Percentiles rank a stretch among this genome's conserved stretches.
These are phyloP conservation scores for Kwoniella europaea DNA, from an alignment of 768 basidiomycete species.

Conservation along the genomic window DNA sequence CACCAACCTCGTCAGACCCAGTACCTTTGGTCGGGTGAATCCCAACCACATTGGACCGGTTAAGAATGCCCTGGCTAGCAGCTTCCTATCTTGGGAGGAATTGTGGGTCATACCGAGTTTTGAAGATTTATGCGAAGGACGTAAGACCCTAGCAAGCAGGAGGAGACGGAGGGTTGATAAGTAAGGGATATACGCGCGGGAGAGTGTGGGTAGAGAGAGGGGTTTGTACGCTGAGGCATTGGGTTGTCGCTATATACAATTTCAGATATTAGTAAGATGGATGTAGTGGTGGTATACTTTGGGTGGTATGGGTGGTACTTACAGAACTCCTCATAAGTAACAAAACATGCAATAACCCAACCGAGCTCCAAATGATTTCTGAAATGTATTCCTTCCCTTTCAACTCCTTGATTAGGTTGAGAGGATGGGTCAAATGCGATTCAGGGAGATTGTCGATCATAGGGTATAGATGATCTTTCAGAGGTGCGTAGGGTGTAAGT, in stretches of 20 bases:
- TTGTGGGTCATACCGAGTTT: constrained; percentile 69
- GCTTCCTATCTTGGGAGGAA: constrained; percentile 77
- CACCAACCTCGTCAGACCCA: constrained; percentile 37
- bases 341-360: constrained; percentile 30
- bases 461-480: constrained; percentile 65
- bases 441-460: constrained; percentile 31
- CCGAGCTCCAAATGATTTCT: constrained; percentile 37
- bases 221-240: constrained; percentile 60
- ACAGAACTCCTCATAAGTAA: constrained; percentile 33
- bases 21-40: constrained; percentile 52
- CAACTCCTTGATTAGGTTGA: constrained; percentile 40
- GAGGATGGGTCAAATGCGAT: constrained; percentile 35
- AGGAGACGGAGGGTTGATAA: constrained; percentile 71
- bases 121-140: constrained; percentile 68
- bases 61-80: constrained; percentile 77
- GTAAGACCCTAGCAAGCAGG: constrained; percentile 73
- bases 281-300: background rate
- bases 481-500: constrained; percentile 74
- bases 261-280: background rate
- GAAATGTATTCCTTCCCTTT: constrained; percentile 32
- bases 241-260: constrained; percentile 2
- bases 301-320: constrained; percentile 7
- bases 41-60: constrained; percentile 79
- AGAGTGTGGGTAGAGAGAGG: constrained; percentile 59
- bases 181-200: constrained; percentile 66